Base-by-base conservation (phyloP, 2,329 filamentous ascomycete species). In the Lecanicillium sp. region DNA sequence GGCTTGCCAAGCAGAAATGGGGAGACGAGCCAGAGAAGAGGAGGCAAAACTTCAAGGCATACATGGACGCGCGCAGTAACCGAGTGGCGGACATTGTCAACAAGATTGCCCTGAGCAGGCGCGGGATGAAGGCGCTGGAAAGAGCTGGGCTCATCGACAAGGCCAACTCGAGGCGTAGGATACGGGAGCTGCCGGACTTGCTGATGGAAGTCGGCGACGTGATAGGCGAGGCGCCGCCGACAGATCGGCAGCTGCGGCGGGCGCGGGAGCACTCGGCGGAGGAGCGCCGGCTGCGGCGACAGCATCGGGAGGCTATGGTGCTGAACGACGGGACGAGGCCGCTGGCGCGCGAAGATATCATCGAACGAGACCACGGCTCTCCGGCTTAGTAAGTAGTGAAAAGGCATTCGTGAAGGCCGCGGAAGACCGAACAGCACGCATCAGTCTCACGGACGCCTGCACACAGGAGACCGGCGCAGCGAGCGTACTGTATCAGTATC, bases 221-320 rank as follows among this genome's bases (percentile, higher is more conserved):
- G 46, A 50, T 52, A 19, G 45, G 53, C 9, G 53, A 50, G 27
- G 57, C 60, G 8, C 56, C 55, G 26, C 41, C 53, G 8, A 47
- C 53, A 3, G 64, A 63, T 24, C 56, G 54, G 30, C 62, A 62
- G 19, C 50, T 56, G 5, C 57, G 63, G 26, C 58, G 67, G 29
- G 60, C 63, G 2, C 57, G 72, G 51, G 77, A 79, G 49, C 77
- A 80, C 61, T 81, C 72, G 51, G 71, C 67, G 6, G 82, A 82
- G 60, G 87, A 91, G 62, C 83, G 87, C 58, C 78, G 84, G 45
- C 72, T 90, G 51, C 74, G 89, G 51, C 77, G 90, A 54, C 77
- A 87, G 42, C 78, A 91, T 60, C 77, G 90, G 55, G 89, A 95
- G 68, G 90, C 89, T 4, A 90, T 96, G 79, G 90, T 96, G 17